Evolutionary conservation across 371 early-diverging fungal genomes (phyloP).

Genomic region (Coemansia sp.): DNA sequence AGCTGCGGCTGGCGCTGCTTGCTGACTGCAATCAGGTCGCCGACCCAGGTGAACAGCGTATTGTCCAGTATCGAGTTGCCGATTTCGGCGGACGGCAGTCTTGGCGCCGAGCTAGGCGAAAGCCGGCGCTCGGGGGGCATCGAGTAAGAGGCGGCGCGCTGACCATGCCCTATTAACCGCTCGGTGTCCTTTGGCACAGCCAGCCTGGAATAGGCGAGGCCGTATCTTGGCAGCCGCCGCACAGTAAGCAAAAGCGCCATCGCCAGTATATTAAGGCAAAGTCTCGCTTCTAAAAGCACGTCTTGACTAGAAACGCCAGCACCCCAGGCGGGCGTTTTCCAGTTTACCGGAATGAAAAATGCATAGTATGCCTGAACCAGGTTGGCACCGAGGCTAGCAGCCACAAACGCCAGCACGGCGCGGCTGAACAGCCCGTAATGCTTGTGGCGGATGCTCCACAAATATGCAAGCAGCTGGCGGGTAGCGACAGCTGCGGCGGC

Average conservation of each 20-base stretch:
- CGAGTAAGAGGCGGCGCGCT: neutral
- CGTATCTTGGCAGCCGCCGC: constrained; percentile 20
- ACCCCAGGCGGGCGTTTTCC: constrained; percentile 20
- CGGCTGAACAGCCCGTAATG: constrained; percentile 30
- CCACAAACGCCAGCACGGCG: constrained; percentile 7
- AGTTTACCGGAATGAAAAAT: constrained; percentile 15
- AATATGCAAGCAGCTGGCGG: constrained; percentile 10
- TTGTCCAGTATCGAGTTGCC: constrained; percentile 32
- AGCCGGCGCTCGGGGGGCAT: constrained; percentile 3
- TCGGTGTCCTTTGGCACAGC: neutral
- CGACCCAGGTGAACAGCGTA: constrained; percentile 39
- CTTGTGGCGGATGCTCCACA: neutral
- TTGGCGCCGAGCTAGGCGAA: neutral
- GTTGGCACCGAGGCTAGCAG: constrained; percentile 4
- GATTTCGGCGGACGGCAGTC: constrained; percentile 25
- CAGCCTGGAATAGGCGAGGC: neutral
- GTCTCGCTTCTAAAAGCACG: neutral
- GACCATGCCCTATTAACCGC: neutral
- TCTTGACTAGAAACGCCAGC: neutral
- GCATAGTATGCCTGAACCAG: constrained; percentile 19
- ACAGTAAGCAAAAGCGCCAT: constrained; percentile 18
- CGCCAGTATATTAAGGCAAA: neutral
- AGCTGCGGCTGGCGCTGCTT: constrained; percentile 15
- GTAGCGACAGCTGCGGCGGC: neutral
- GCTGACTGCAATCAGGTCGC: constrained; percentile 16